These are phyloP conservation scores for Xylariaceae sp. DNA, from an alignment of 2,329 filamentous ascomycete genomes.

Conservation along the genomic window DNA sequence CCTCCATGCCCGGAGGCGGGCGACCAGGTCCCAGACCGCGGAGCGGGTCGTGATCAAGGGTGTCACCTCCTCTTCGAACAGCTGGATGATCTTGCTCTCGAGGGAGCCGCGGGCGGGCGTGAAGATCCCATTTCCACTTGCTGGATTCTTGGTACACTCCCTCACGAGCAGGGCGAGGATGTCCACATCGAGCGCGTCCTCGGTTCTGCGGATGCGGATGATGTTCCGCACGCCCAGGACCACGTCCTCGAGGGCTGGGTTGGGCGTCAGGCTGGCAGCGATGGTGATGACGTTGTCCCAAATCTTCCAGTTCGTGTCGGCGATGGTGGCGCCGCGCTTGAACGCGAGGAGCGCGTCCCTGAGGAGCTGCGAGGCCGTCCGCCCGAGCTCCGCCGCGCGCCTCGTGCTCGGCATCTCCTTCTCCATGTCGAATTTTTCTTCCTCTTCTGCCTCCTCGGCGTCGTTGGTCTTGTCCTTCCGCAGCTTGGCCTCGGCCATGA, in stretches of 20 bases:
- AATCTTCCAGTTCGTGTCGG: slow-evolving; percentile 83
- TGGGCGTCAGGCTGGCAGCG: slow-evolving; percentile 66
- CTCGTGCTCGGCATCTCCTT: slow-evolving; percentile 31
- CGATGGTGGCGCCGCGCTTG: slow-evolving; percentile 77
- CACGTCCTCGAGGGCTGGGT: slow-evolving; percentile 66
- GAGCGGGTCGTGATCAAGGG: slow-evolving; percentile 79
- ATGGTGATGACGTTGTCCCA: slow-evolving; percentile 96
- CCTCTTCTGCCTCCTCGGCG: slow-evolving; percentile 20
- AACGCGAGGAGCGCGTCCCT: slow-evolving; percentile 76
- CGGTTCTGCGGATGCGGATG: slow-evolving; percentile 70
- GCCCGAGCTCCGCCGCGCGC: slow-evolving; percentile 28
- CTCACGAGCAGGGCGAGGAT: slow-evolving; percentile 68
- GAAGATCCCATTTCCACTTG: slow-evolving; percentile 29
- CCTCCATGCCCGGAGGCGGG: slow-evolving; percentile 68
- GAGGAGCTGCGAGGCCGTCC: slow-evolving; percentile 55
- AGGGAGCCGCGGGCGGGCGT: slow-evolving; percentile 52
- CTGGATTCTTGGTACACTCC: slow-evolving; percentile 48
- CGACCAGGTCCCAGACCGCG: slow-evolving; percentile 70
- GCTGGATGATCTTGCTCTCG: slow-evolving; percentile 58
- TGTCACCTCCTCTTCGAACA: slow-evolving; percentile 69
- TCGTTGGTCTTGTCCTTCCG: slow-evolving; percentile 16
- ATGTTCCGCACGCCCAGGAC: slow-evolving; percentile 69
- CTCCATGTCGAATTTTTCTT: too few relatives aligned
- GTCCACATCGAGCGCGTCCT: slow-evolving; percentile 70
- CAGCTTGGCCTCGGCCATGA: slow-evolving; percentile 35